Conservation (phyloP, 129 eudicot species). For the Calendula officinalis region DNA sequence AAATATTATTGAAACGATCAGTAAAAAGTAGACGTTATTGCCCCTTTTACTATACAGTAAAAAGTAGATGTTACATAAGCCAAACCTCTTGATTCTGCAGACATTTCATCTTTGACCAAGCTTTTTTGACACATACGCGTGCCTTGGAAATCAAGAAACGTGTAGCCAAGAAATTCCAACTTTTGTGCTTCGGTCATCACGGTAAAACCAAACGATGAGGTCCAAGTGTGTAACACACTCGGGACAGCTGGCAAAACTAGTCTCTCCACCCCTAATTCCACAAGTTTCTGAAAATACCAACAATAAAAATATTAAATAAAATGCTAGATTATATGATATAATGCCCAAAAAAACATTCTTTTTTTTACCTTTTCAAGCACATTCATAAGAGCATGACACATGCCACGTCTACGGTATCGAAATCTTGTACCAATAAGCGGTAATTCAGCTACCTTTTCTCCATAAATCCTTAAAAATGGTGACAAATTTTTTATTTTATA, state of each 20-base stretch:
- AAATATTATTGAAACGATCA: neutral
- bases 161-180: conserved; percentile 53
- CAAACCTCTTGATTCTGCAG: conserved; percentile 45
- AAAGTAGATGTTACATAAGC: neutral
- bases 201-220: conserved; percentile 34
- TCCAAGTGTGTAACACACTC: conserved; percentile 41
- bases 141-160: conserved; percentile 86
- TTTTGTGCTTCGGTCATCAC: conserved; percentile 53
- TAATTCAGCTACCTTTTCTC: conserved; percentile 83
- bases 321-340: neutral
- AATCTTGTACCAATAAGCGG: conserved; percentile 89
- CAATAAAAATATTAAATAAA: neutral
- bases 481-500: conserved; percentile 1
- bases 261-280: conserved; percentile 41
- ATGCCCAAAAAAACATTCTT: neutral
- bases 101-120: conserved; percentile 27
- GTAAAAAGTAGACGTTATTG: neutral
- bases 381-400: conserved; percentile 84
- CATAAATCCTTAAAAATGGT: conserved; percentile 56
- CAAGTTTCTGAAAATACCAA: conserved; percentile 28
- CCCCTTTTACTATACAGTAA: neutral
- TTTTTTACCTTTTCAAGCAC: conserved; percentile 84
- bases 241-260: conserved; percentile 44
- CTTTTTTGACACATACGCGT: conserved; percentile 82
- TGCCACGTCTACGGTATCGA: conserved; percentile 79